phyloP scores from a whole-genome alignment of 1,284 basidiomycete species.

The Leccinum fallax region DNA sequence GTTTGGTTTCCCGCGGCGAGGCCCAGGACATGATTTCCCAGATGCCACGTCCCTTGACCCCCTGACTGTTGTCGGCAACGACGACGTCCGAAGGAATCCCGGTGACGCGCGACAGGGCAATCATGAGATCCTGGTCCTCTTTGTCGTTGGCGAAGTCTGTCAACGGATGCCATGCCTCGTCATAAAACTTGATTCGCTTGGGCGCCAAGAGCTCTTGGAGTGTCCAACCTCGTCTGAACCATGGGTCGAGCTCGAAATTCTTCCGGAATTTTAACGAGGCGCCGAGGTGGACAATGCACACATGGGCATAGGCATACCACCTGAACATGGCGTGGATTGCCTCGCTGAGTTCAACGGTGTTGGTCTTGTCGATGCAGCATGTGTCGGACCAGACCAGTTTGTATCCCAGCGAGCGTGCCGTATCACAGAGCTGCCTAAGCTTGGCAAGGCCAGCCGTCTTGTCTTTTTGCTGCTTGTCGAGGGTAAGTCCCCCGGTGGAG shows the following conservation, averaged over 20 bases:
- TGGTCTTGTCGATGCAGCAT: conserved; percentile 16
- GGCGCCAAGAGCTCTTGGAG: conserved; percentile 32
- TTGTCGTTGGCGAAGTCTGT: conserved; percentile 25
- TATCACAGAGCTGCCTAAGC: conserved; percentile 25
- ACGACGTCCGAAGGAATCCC: conserved; percentile 22
- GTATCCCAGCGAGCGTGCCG: conserved; percentile 17
- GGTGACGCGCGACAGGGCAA: conserved; percentile 19
- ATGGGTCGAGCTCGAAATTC: conserved; percentile 25
- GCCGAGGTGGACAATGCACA: conserved; percentile 32
- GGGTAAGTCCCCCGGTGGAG: background rate
- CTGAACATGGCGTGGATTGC: background rate
- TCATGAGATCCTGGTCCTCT: conserved; percentile 12
- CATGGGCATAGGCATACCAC: conserved; percentile 14
- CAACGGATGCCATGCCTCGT: conserved; percentile 22
- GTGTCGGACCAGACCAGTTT: conserved; percentile 25
- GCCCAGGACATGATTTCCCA: conserved; percentile 35
- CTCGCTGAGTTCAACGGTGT: conserved; percentile 24
- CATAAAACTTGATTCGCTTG: conserved; percentile 30
- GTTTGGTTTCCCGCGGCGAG: conserved; percentile 23
- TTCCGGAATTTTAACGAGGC: conserved; percentile 9
- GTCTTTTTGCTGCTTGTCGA: conserved; percentile 1
- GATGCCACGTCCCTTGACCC: conserved; percentile 16
- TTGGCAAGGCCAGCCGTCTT: conserved; percentile 10
- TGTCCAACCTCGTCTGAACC: conserved; percentile 34
- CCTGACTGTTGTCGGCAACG: conserved; percentile 23